Evolutionary conservation across 768 basidiomycete genomes (phyloP).

Genomic region (Russula brevipes): DNA sequence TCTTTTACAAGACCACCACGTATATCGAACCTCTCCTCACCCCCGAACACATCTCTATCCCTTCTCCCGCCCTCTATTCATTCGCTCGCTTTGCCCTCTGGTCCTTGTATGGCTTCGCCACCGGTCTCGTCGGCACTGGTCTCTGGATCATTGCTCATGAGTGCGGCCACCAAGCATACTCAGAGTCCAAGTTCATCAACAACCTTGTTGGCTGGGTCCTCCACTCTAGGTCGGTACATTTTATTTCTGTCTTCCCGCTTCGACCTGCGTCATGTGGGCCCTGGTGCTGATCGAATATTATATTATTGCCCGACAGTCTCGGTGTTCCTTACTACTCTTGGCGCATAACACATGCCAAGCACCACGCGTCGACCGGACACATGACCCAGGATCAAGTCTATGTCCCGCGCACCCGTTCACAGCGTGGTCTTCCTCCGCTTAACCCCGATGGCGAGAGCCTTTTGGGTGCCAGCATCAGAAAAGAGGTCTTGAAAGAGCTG

Average conservation of each 20-base stretch:
- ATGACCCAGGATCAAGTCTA: constrained; percentile 95
- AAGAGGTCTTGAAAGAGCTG: constrained; percentile 65
- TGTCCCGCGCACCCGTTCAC: constrained; percentile 83
- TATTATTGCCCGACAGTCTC: constrained; percentile 45
- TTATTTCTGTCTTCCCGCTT: constrained; percentile 1
- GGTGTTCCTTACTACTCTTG: constrained; percentile 97
- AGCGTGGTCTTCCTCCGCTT: constrained; percentile 58
- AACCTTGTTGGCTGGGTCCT: constrained; percentile 89
- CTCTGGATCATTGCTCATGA: constrained; percentile 94
- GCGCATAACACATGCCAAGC: constrained; percentile 90
- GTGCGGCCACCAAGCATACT: constrained; percentile 96
- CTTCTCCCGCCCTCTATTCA: constrained; percentile 57
- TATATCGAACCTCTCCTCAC: constrained; percentile 61
- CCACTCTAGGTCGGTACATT: constrained; percentile 68
- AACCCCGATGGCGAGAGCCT: constrained; percentile 61
- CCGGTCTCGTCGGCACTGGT: constrained; percentile 85
- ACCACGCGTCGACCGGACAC: constrained; percentile 92
- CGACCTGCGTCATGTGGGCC: neutral
- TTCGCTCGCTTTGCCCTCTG: constrained; percentile 63
- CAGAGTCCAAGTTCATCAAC: constrained; percentile 86
- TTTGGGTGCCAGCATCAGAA: constrained; percentile 56
- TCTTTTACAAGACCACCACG: constrained; percentile 60
- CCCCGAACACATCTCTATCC: constrained; percentile 49
- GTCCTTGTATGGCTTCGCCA: constrained; percentile 74
- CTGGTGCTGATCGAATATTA: constrained; percentile 4